A percentile compares a stretch with the other conserved stretches of the same genome.
These are phyloP conservation scores for Peronospora farinosa DNA, from an alignment of 352 stramenopile species.

Conservation along the genomic window DNA sequence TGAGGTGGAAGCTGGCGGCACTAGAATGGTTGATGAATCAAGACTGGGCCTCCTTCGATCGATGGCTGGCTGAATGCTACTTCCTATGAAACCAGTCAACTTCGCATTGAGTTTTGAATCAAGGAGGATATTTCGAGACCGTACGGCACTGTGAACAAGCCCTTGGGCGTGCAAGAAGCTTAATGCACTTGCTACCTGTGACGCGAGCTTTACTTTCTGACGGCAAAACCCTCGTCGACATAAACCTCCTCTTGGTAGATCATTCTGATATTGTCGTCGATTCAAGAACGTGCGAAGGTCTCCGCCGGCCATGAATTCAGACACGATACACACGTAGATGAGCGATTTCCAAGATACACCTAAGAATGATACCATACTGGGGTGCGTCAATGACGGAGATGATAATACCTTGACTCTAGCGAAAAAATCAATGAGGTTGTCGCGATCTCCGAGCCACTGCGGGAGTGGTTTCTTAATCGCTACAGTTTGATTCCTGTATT, in stretches of 20 bases:
- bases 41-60: constrained; percentile 11
- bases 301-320: constrained; percentile 51
- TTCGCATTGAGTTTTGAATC: constrained; percentile 37
- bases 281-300: constrained; percentile 40
- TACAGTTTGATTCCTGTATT: constrained; percentile 34
- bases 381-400: constrained; percentile 35
- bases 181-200: constrained; percentile 39
- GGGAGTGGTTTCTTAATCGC: constrained; percentile 56
- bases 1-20: constrained; percentile 12
- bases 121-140: constrained; percentile 31
- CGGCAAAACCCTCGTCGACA: constrained; percentile 26
- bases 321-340: constrained; percentile 41
- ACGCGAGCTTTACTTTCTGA: constrained; percentile 43
- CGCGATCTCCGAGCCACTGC: constrained; percentile 33
- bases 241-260: constrained; percentile 6
- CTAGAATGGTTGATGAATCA: constrained; percentile 2
- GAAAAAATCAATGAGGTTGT: constrained; percentile 44
- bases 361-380: constrained; percentile 39
- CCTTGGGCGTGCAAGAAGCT: constrained; percentile 47
- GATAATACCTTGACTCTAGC: constrained; percentile 37
- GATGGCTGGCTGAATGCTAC: constrained; percentile 1
- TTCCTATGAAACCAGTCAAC: constrained; percentile 39
- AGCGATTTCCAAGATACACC: constrained; percentile 49
- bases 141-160: constrained; percentile 29
- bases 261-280: constrained; percentile 25